A percentile compares a stretch with the other conserved stretches of the same genome.
Evolutionary conservation across 2,329 filamentous ascomycete genomes (phyloP).

Genomic region (Parafenestella ontariensis): DNA sequence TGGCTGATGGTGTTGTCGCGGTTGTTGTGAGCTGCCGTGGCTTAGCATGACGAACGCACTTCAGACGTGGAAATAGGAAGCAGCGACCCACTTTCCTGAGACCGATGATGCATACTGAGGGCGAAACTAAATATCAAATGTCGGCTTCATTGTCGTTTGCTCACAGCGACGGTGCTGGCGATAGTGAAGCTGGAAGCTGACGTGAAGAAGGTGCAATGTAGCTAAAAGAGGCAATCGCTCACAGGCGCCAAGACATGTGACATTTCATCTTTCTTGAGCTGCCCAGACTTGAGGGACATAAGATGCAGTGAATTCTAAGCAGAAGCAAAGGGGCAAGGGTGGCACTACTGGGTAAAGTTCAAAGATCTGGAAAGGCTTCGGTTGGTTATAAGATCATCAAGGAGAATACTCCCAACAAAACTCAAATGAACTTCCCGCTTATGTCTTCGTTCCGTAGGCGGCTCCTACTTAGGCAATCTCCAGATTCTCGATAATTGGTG

Average conservation of each 20-base stretch:
- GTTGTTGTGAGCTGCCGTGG: conserved; percentile 16
- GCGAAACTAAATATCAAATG: neutral
- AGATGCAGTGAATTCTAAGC: neutral
- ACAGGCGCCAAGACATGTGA: conserved; percentile 15
- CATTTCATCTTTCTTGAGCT: neutral
- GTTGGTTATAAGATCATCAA: neutral
- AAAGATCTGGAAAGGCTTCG: neutral
- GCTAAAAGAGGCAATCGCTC: conserved; percentile 15
- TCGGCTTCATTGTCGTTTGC: conserved; percentile 1
- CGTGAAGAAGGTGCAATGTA: conserved; percentile 15
- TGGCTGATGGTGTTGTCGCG: conserved; percentile 10
- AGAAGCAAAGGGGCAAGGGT: neutral
- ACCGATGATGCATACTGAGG: conserved; percentile 22
- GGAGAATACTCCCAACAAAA: neutral
- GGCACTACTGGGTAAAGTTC: neutral
- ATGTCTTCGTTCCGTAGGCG: no score
- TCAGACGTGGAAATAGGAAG: conserved; percentile 3
- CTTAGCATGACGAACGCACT: conserved; percentile 23
- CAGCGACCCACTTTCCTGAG: conserved; percentile 9
- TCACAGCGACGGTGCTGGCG: neutral
- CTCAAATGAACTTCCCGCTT: no score
- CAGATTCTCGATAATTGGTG: neutral
- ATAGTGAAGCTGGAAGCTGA: conserved; percentile 12
- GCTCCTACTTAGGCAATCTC: no score
- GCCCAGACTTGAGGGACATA: neutral